Evolutionary conservation across 2,329 filamentous ascomycete species (phyloP).

Genomic region (Aspergillus clavatus): DNA sequence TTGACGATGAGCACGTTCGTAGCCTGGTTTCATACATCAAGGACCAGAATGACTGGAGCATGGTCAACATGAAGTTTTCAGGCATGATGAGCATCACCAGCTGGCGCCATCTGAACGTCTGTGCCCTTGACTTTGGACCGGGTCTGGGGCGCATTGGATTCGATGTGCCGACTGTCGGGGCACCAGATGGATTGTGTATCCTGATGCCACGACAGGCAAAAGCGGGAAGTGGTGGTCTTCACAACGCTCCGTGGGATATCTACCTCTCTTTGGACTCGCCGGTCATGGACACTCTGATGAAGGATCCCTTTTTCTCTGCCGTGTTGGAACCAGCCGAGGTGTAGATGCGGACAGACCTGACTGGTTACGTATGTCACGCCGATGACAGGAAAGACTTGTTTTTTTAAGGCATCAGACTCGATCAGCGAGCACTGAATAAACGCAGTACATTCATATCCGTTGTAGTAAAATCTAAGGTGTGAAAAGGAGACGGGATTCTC

Average conservation of each 20-base stretch:
- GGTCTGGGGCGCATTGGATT: not conserved
- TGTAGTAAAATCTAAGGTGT: no score
- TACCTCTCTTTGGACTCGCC: not conserved
- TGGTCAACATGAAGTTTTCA: not conserved
- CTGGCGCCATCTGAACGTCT: slow-evolving; percentile 2
- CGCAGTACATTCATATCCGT: no score
- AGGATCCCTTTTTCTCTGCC: no score
- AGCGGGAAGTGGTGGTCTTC: no score
- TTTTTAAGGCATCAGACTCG: no score
- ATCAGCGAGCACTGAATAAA: no score
- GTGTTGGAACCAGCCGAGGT: no score
- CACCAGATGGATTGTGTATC: not conserved
- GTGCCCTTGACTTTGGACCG: not conserved
- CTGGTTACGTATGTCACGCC: no score
- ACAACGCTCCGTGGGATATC: not conserved
- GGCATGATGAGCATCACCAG: not conserved
- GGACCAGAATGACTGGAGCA: not conserved
- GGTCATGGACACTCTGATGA: not conserved
- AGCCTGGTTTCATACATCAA: not conserved
- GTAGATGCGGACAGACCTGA: no score
- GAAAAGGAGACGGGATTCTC: no score
- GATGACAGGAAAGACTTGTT: no score
- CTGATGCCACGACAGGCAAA: not conserved
- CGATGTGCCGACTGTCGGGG: not conserved
- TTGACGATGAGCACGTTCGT: not conserved